These are phyloP conservation scores for Dioscorea cayenensis DNA, from an alignment of 116 monocot species.

Conservation along the genomic window DNA sequence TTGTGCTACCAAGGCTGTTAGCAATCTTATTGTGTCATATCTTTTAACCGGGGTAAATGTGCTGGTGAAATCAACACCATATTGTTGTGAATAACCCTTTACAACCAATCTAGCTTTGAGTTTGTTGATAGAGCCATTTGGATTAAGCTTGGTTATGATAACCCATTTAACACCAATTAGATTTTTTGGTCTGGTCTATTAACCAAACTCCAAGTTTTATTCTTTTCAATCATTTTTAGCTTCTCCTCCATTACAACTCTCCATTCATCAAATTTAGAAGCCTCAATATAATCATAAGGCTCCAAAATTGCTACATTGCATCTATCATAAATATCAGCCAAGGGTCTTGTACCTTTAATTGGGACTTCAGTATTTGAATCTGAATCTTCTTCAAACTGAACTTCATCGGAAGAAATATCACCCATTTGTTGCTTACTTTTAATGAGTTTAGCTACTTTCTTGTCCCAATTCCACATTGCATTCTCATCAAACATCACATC, in stretches of 20 bases:
- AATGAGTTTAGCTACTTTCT: neutral
- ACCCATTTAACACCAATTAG: slow-evolving; percentile 7
- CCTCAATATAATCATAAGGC: slow-evolving; percentile 6
- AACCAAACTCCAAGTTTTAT: slow-evolving; percentile 3
- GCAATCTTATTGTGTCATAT: slow-evolving; percentile 1
- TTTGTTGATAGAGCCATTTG: neutral
- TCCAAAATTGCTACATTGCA: neutral
- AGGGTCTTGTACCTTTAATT: neutral
- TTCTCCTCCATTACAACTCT: slow-evolving; percentile 5
- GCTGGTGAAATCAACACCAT: slow-evolving; percentile 3
- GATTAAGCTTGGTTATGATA: neutral
- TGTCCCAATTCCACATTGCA: neutral
- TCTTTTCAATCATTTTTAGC: slow-evolving; percentile 3
- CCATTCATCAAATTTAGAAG: neutral
- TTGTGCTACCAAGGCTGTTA: slow-evolving; percentile 3
- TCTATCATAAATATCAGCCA: slow-evolving; percentile 1
- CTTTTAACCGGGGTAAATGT: slow-evolving; percentile 5
- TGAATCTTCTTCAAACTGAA: neutral
- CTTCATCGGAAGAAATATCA: neutral
- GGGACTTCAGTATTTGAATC: no score
- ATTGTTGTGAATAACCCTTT: neutral
- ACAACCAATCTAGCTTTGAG: neutral
- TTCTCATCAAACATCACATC: no score
- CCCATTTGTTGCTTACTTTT: neutral
- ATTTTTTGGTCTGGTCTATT: neutral